phyloP scores from a whole-genome alignment of 805 yeast genomes.

The Cyberlindnera euphorbiiphila region DNA sequence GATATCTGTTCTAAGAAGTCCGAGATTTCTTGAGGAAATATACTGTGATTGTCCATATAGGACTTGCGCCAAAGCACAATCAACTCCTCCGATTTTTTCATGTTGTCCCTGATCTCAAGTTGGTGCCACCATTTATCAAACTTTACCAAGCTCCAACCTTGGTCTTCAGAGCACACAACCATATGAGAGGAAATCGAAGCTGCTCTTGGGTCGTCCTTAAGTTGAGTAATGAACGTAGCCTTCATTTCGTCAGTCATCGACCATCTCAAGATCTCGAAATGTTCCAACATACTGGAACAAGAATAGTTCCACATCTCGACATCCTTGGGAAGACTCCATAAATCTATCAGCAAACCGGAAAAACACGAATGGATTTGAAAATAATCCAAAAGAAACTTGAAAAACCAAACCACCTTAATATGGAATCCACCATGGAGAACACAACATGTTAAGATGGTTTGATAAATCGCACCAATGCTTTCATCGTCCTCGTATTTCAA shows the following conservation, averaged over 20 bases:
- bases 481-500: constrained; percentile 35
- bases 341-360: not conserved
- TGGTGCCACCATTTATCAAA: not conserved
- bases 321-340: constrained; percentile 1
- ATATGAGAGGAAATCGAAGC: constrained; percentile 2
- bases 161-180: not conserved
- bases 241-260: constrained; percentile 1
- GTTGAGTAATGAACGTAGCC: not conserved
- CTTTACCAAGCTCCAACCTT: not conserved
- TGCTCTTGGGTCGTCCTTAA: not conserved
- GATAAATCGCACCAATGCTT: constrained; percentile 33
- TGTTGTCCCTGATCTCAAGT: not conserved
- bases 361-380: constrained; percentile 11
- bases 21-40: constrained; percentile 4
- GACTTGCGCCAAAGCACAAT: constrained; percentile 12
- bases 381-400: constrained; percentile 34
- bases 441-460: constrained; percentile 40
- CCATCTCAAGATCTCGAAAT: constrained; percentile 6
- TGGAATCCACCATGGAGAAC: constrained; percentile 43
- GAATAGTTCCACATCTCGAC: constrained; percentile 3
- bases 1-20: constrained; percentile 4
- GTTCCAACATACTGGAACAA: not conserved
- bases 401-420: constrained; percentile 39
- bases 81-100: constrained; percentile 9
- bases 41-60: constrained; percentile 5